Conservation (phyloP, 768 basidiomycete genomes). For the Sarcodon sp. region DNA sequence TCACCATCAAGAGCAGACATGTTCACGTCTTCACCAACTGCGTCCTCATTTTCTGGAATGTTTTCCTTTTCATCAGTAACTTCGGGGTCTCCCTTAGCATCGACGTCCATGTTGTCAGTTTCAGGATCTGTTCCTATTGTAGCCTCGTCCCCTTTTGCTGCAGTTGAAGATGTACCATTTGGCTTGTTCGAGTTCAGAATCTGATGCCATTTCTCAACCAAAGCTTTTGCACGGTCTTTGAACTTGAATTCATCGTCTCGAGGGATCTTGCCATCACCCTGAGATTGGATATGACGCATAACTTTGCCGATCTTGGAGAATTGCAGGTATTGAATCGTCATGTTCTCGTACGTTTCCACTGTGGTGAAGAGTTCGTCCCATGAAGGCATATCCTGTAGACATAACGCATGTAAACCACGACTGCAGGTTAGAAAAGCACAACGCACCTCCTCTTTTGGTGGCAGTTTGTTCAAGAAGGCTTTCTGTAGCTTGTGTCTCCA, state of each 20-base stretch:
- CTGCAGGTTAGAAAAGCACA: not conserved
- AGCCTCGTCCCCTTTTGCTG: not conserved
- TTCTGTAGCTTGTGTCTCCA: constrained; percentile 93
- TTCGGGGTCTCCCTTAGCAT: not conserved
- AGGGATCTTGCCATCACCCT: constrained; percentile 43
- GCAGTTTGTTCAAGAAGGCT: constrained; percentile 55
- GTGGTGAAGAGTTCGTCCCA: constrained; percentile 62
- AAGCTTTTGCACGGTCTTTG: constrained; percentile 50
- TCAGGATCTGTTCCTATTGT: no score
- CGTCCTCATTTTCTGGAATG: not conserved
- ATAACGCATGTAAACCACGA: constrained; percentile 3
- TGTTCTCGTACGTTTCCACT: constrained; percentile 64
- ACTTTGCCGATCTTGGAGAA: constrained; percentile 81
- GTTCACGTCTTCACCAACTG: not conserved
- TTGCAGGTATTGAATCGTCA: constrained; percentile 64
- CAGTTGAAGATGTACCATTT: constrained; percentile 3
- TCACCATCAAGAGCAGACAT: not conserved
- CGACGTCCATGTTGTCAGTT: not conserved
- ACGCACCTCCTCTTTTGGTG: constrained; percentile 55
- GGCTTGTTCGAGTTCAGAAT: constrained; percentile 27
- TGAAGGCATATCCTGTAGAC: constrained; percentile 58
- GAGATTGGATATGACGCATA: constrained; percentile 72
- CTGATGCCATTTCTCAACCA: constrained; percentile 61
- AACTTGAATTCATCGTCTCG: constrained; percentile 57
- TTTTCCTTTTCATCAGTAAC: not conserved